These are phyloP conservation scores for Calendula officinalis DNA, from an alignment of 129 eudicot genomes.

Conservation along the genomic window DNA sequence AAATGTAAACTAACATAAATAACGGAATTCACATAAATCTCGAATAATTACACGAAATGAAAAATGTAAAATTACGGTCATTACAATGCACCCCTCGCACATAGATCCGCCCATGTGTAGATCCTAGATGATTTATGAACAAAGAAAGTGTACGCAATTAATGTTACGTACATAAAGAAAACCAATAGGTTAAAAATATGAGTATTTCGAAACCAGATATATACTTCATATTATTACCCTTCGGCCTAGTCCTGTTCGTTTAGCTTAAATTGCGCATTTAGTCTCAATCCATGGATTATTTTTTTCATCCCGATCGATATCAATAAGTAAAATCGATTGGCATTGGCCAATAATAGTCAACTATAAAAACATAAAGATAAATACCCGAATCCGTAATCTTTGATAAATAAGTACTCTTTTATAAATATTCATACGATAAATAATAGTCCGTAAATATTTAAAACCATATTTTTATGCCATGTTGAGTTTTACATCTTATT, in stretches of 20 bases:
- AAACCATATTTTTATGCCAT: background rate
- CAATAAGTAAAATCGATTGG: background rate
- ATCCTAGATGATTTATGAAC: too few species aligned
- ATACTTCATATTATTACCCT: background rate
- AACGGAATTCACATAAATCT: too few species aligned
- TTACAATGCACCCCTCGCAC: too few species aligned
- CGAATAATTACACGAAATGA: too few species aligned
- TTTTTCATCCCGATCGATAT: background rate
- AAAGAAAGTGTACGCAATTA: too few species aligned
- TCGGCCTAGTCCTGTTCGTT: background rate
- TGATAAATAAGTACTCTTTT: background rate
- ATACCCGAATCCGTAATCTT: slow-evolving; percentile 10
- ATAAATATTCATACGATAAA: background rate
- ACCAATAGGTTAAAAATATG: background rate
- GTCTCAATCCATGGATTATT: background rate
- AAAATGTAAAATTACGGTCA: too few species aligned
- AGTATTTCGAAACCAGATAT: background rate
- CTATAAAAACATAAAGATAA: background rate
- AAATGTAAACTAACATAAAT: too few species aligned
- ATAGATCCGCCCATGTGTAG: too few species aligned
- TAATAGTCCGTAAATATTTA: too few species aligned
- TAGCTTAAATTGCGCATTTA: background rate
- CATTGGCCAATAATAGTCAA: background rate
- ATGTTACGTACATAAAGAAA: background rate
- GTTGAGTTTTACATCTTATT: slow-evolving; percentile 1